Evolutionary conservation across 495 filamentous ascomycete genomes (phyloP), one percentile per base, ranked within the genome.

Genomic region (Lindgomyces ingoldianus): DNA sequence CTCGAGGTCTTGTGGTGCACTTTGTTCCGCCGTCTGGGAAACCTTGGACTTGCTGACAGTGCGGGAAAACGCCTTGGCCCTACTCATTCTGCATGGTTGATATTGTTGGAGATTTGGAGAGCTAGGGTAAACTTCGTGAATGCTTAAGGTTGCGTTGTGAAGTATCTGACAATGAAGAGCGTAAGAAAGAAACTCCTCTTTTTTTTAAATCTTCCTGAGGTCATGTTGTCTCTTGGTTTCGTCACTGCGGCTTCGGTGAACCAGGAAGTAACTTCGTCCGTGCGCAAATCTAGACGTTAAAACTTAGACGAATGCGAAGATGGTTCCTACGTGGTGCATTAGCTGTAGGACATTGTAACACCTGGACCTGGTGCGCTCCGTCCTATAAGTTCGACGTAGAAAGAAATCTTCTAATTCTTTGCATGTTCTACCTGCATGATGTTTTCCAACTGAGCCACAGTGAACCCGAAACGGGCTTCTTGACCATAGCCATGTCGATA

Each of bases 41-140:
- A 74, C 60, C 46, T 63, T 59, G 44, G 73, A 74, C 69, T 70
- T 63, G 21, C 68, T 64, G 14, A 21, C 56, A 8, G 71, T 71
- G 69, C 73, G 73, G 30, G 70, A 73, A n/a, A 10, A 59, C 57
- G 24, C 67, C 72, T 51, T 74, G 72, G 21, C 72, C 70, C 1
- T 45, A 39, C 12, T 72, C 62, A 70, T 74, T 74, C 62, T 69
- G 65, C 66, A 66, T 72, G 19, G n/a, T 69, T 25, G 11, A 62
- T 62, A 66, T 72, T 10, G n/a, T 69, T 25, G 11, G 45, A 51
- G 24, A 54, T 58, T 56, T 29, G n/a, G 27, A 18, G 29, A 14
- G 18, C 22, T 25, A 41, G 12, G 30, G 45, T 18, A 22, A 49
- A 33, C 16, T 18, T 49, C 27, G 26, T 19, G 33, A 26, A 33